These are phyloP conservation scores for Polytrichum formosum DNA, from an alignment of 225 moss, liverwort and hornwort genomes.

Conservation along the genomic window DNA sequence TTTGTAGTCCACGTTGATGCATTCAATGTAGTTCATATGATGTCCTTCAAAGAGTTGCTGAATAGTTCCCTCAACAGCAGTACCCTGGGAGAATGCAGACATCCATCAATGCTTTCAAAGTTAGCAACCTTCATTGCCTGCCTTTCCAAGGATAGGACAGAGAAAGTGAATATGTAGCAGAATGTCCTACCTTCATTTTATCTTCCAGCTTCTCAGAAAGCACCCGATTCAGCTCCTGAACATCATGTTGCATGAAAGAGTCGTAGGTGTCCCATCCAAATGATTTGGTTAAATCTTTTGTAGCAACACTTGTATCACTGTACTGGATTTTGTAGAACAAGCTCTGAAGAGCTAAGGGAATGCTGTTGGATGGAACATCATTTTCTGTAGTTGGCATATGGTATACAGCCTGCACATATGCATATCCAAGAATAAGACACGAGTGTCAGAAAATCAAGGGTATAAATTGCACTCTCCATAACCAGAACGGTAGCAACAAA, in stretches of 20 bases:
- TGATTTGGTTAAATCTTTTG: slow-evolving; percentile 97
- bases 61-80: slow-evolving; percentile 98
- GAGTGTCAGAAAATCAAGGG: neutral
- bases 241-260: slow-evolving; percentile 99
- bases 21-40: slow-evolving; percentile 99
- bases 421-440: neutral
- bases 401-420: slow-evolving; percentile 74
- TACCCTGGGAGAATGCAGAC: slow-evolving; percentile 59
- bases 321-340: slow-evolving; percentile 99
- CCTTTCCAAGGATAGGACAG: no score
- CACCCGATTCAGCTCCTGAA: slow-evolving; percentile 98
- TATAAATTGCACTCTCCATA: neutral
- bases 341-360: slow-evolving; percentile 94
- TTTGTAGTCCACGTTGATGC: slow-evolving; percentile 98
- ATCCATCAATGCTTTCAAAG: slow-evolving; percentile 13
- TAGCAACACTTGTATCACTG: slow-evolving; percentile 98
- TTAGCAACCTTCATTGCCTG: no score
- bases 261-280: slow-evolving; percentile 99
- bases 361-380: slow-evolving; percentile 99
- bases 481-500: no score
- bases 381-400: slow-evolving; percentile 99
- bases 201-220: slow-evolving; percentile 99
- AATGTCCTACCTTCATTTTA: slow-evolving; percentile 83
- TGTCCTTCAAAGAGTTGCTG: slow-evolving; percentile 99
- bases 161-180: no score